A percentile compares a stretch with the other conserved stretches of the same genome.
phyloP scores from a whole-genome alignment of 257 asterid species.

The Mentha longifolia region DNA sequence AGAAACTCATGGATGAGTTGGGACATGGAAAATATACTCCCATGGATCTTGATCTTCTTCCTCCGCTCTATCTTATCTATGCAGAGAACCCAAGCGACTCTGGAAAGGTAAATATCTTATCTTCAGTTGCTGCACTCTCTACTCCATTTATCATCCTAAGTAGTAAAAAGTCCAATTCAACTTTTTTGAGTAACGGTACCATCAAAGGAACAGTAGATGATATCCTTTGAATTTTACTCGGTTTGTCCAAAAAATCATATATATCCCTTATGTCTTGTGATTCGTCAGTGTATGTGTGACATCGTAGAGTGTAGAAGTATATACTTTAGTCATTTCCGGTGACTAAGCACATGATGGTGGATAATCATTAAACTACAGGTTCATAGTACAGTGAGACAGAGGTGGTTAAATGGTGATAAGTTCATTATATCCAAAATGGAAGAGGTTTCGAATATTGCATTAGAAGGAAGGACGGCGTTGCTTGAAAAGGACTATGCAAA shows the following conservation, averaged over 20 bases:
- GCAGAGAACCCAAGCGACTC: constrained; percentile 97
- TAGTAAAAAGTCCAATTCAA: not conserved
- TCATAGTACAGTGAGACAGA: constrained; percentile 83
- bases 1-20: constrained; percentile 75
- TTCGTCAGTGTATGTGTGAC: not conserved
- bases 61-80: constrained; percentile 80
- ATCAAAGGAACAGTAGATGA: not conserved
- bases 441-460: constrained; percentile 80
- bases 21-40: constrained; percentile 79
- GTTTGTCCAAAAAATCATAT: not conserved
- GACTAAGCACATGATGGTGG: not conserved
- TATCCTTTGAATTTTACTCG: not conserved
- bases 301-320: not conserved
- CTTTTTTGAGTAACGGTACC: not conserved
- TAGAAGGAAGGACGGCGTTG: constrained; percentile 72
- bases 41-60: constrained; percentile 78
- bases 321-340: not conserved
- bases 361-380: constrained; percentile 49
- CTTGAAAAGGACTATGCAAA: constrained; percentile 64
- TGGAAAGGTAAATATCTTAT: constrained; percentile 64
- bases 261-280: not conserved
- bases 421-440: constrained; percentile 80
- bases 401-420: constrained; percentile 89
- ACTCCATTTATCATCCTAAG: not conserved
- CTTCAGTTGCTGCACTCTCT: not conserved